These are phyloP conservation scores for Mycena rebaudengoi DNA, from an alignment of 768 basidiomycete genomes.

Conservation along the genomic window DNA sequence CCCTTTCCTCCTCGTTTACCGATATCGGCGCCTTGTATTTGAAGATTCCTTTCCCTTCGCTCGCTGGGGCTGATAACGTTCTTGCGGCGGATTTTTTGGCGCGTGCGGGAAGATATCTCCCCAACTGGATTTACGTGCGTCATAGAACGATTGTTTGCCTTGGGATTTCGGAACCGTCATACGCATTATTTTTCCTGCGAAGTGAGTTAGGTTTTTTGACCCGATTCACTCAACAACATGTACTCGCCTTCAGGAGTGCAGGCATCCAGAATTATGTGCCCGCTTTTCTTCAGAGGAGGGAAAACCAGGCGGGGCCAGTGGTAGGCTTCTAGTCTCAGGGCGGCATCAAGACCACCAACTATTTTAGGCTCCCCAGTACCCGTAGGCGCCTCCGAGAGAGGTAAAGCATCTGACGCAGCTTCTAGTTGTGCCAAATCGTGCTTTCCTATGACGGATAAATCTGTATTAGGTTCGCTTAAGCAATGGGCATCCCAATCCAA, in stretches of 20 bases:
- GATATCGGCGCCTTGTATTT: conserved; percentile 56
- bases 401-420: no score
- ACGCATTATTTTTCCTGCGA: conserved; percentile 88
- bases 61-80: conserved; percentile 57
- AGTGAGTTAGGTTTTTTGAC: conserved; percentile 1
- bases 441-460: no score
- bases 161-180: conserved; percentile 92
- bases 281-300: conserved; percentile 90
- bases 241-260: conserved; percentile 82
- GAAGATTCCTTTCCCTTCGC: conserved; percentile 37
- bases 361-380: conserved; percentile 24
- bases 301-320: conserved; percentile 92
- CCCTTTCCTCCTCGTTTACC: conserved; percentile 57
- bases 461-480: no score
- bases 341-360: conserved; percentile 53
- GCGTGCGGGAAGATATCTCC: conserved; percentile 95
- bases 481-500: no score
- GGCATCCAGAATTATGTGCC: conserved; percentile 91
- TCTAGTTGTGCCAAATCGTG: no score
- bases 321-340: conserved; percentile 79
- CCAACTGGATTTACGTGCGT: conserved; percentile 93
- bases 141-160: conserved; percentile 95
- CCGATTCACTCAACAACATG: neutral
- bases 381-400: no score
- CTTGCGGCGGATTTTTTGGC: conserved; percentile 80